phyloP scores from a whole-genome alignment of 1,284 basidiomycete species.

The Boletus smithii region DNA sequence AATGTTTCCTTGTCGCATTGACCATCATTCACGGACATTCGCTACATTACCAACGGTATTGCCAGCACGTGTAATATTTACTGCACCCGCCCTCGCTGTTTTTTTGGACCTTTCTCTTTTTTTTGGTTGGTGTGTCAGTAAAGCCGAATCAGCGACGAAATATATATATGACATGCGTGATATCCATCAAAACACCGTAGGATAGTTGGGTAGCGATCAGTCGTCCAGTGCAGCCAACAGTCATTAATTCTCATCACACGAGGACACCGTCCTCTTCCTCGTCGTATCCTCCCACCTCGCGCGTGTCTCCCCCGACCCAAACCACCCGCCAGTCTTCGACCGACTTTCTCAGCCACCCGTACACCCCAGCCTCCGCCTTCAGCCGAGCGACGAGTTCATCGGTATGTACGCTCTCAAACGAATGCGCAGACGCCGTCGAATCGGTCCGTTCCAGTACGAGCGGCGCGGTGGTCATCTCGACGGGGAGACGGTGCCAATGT shows the following conservation, averaged over 20 bases:
- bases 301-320: conserved; percentile 64
- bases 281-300: conserved; percentile 23
- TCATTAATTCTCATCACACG: conserved; percentile 13
- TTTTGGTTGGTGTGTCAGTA: conserved; percentile 17
- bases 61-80: conserved; percentile 31
- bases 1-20: conserved; percentile 20
- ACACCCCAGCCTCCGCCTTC: conserved; percentile 58
- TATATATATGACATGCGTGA: conserved; percentile 18
- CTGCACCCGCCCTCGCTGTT: conserved; percentile 22
- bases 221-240: neutral
- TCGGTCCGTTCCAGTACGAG: conserved; percentile 36
- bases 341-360: conserved; percentile 70
- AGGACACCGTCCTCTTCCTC: conserved; percentile 30
- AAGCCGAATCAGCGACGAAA: conserved; percentile 15
- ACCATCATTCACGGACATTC: conserved; percentile 17
- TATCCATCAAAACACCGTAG: neutral
- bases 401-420: conserved; percentile 50
- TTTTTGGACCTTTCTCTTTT: neutral
- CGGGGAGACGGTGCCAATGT: conserved; percentile 59
- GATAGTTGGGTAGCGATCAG: neutral
- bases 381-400: conserved; percentile 46
- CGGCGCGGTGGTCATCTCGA: conserved; percentile 29
- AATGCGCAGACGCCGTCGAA: conserved; percentile 42
- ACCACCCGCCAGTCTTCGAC: conserved; percentile 70
- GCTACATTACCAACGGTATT: conserved; percentile 26